Base-by-base conservation (phyloP, 139 green algal genomes). In the Volvox africanus region DNA sequence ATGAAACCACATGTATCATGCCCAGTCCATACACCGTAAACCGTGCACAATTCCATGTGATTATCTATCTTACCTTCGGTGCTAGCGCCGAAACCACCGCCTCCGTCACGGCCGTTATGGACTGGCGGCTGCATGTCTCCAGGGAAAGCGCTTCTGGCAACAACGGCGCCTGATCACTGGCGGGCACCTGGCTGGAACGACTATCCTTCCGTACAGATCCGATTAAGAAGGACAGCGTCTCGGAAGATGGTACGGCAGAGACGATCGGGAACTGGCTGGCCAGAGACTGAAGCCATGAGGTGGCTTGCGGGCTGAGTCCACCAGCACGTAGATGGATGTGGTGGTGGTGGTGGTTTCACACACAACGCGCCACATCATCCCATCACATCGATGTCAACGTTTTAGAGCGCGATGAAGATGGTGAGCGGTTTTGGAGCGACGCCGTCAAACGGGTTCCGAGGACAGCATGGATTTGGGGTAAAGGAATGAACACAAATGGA, bases 1-100 rank as follows among this genome's bases (percentile, higher is more conserved):
- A 9, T 9, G 44, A 55, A 55, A 55, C 44, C 44, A 55, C 44
- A 55, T 55, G 44, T 55, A 55, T 9, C 5, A 9, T 55, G n/a
- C n/a, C n/a, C n/a, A 55, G 44, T 55, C n/a, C n/a, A 9, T 55
- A 9, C 44, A 55, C 5, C 9, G 44, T 55, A 55, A 55, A 55
- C 44, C n/a, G n/a, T n/a, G n/a, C n/a, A n/a, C n/a, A n/a, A n/a
- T n/a, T n/a, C n/a, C n/a, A n/a, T n/a, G n/a, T n/a, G n/a, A n/a
- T n/a, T n/a, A n/a, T n/a, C n/a, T n/a, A n/a, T n/a, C 62, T 73
- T 26, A 78, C 82, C 82, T 35, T 30, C 0, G 33, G 13, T 14
- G 82, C 62, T 26, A 88, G 82, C 62, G 82, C 82, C 82, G 82
- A 68, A 61, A 88, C 82, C 62, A 88, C 82, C 19, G 82, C 82